Base-by-base conservation (phyloP, 2,329 filamentous ascomycete genomes). In the Colletotrichum noveboracense region DNA sequence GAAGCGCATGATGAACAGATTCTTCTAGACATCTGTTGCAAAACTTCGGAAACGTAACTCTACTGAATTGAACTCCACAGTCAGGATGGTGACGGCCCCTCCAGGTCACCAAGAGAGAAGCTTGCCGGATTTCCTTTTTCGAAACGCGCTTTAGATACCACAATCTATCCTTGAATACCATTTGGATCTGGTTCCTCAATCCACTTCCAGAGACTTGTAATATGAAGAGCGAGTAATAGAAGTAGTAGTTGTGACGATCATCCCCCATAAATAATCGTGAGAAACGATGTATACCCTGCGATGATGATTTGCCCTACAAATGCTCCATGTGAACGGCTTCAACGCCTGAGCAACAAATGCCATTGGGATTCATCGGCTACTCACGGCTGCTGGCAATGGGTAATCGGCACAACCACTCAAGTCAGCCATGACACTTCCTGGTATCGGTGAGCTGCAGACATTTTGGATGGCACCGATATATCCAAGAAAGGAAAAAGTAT, bases 1-100 rank as follows among this genome's bases (percentile, higher is more conserved):
- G 77, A 77, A 75, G 72, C 77, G 76, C 36, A 5, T 60, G 21
- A 5, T 72, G 8, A 43, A 77, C 65, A 71, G 56, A 4, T 60
- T 60, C 24, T 60, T 13, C 26, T 60, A 32, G 26, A 30, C 2
- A 13, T 13, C 14, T 26, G 26, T 52, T 52, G 18, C n/a, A 21
- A 52, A 52, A 52, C 4, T 52, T 52, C n/a, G 10, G 1, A 1
- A 52, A 13, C 10, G 9, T 0, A 21, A 2, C 43, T 52, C 9
- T 52, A 52, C n/a, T 21, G 43, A 52, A 52, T 1, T 58, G 55
- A 0, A 58, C 55, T 58, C 55, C 0, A 26, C n/a, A 2, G 13
- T 28, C 55, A 28, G 24, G 24, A 18, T 16, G 5, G 55, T 13
- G 18, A 7, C 6, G 13, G 43, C 10, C n/a, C 0, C 6, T 24